These are phyloP conservation scores for Exophiala xenobiotica DNA, from an alignment of 2,329 filamentous ascomycete species.

Conservation along the genomic window DNA sequence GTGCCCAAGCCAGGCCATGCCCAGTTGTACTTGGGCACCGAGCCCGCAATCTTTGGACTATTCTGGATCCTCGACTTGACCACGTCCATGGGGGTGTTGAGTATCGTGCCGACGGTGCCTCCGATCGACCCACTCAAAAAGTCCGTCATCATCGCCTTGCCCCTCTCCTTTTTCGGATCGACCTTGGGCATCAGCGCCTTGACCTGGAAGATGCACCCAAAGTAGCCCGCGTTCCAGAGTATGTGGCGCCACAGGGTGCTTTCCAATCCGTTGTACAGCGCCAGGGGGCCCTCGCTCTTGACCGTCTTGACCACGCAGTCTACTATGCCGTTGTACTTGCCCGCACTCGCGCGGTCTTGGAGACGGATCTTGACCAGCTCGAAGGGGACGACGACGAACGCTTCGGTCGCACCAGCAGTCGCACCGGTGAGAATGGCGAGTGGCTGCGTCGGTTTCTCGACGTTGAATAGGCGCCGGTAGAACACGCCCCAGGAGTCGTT, in stretches of 20 bases:
- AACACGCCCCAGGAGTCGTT: constrained; percentile 98
- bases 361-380: constrained; percentile 98
- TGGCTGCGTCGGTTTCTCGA: constrained; percentile 83
- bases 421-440: constrained; percentile 92
- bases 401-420: constrained; percentile 89
- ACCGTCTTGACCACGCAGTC: constrained; percentile 66
- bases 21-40: constrained; percentile 96
- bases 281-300: constrained; percentile 76
- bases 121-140: constrained; percentile 82
- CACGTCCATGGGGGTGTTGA: constrained; percentile 96
- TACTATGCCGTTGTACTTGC: constrained; percentile 60
- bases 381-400: constrained; percentile 96
- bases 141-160: constrained; percentile 80
- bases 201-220: constrained; percentile 98
- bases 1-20: constrained; percentile 83
- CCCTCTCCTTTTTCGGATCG: constrained; percentile 66
- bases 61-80: constrained; percentile 99
- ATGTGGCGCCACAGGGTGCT: constrained; percentile 95
- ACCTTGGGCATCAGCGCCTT: constrained; percentile 77
- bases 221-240: constrained; percentile 93
- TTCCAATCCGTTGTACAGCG: constrained; percentile 95
- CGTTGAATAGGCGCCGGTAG: constrained; percentile 83
- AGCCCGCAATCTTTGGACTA: constrained; percentile 76
- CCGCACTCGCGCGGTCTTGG: constrained; percentile 89
- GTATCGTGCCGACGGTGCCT: constrained; percentile 83